phyloP scores from a whole-genome alignment of 2,329 filamentous ascomycete genomes.

The Rosellinia necatrix region DNA sequence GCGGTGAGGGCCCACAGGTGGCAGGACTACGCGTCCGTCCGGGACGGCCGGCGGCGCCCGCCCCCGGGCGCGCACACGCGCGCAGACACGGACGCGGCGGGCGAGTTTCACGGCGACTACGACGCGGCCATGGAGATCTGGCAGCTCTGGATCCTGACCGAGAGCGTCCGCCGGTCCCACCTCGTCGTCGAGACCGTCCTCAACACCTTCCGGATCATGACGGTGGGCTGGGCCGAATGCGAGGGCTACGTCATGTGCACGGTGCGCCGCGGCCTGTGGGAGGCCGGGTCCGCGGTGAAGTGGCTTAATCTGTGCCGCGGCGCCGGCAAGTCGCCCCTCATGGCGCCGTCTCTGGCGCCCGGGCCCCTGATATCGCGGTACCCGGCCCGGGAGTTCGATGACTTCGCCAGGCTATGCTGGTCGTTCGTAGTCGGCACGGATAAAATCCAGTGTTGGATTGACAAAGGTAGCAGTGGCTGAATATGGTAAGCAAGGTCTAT shows the following conservation, averaged over 20 bases:
- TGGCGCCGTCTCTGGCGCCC: constrained; percentile 11
- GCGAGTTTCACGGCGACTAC: constrained; percentile 12
- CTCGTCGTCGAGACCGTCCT: constrained; percentile 11
- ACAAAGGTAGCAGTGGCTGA: neutral
- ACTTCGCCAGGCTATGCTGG: constrained; percentile 18
- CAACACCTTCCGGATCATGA: constrained; percentile 13
- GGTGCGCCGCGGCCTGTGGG: constrained; percentile 13
- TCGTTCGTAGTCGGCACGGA: constrained; percentile 17
- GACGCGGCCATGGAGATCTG: constrained; percentile 13
- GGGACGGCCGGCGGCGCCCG: neutral
- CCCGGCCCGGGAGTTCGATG: constrained; percentile 10
- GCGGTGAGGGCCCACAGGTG: constrained; percentile 5
- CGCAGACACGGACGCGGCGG: neutral
- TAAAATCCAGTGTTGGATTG: constrained; percentile 21
- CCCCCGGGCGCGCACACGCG: neutral
- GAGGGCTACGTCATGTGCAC: constrained; percentile 9
- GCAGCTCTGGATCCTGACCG: constrained; percentile 20
- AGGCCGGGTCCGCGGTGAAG: constrained; percentile 15
- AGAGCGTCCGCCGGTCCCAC: constrained; percentile 17
- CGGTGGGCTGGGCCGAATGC: constrained; percentile 12
- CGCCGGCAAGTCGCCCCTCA: neutral
- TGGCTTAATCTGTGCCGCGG: constrained; percentile 12
- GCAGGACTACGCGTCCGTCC: constrained; percentile 5
- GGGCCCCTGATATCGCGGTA: constrained; percentile 16
- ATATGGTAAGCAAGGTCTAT: no score